Conservation (phyloP, 148 eudicot species). For the Cornus florida region DNA sequence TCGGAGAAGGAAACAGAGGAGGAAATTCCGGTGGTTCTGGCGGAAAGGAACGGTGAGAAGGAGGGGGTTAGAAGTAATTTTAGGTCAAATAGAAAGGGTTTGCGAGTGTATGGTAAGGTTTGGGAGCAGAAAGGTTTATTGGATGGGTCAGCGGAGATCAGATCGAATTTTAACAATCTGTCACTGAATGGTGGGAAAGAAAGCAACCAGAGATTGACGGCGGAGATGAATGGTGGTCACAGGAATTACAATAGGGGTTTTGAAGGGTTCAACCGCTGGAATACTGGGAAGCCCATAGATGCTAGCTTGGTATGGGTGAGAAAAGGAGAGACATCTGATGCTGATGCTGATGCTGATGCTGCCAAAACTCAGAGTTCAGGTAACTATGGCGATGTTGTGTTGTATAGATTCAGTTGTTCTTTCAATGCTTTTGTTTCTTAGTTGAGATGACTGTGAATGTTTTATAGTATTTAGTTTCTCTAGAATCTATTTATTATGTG, state of each 20-base stretch:
- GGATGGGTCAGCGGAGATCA: constrained; percentile 6
- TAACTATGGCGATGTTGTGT: neutral
- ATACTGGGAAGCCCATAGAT: constrained; percentile 3
- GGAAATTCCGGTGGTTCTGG: neutral
- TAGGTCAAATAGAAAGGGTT: neutral
- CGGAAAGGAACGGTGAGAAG: neutral
- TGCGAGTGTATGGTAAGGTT: neutral
- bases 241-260: neutral
- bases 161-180: constrained; percentile 9
- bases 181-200: constrained; percentile 2
- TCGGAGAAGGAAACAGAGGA: neutral
- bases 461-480: neutral
- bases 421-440: neutral
- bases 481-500: too few species aligned
- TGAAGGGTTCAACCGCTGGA: neutral
- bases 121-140: neutral
- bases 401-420: neutral
- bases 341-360: constrained; percentile 10
- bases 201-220: neutral
- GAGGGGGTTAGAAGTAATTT: neutral
- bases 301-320: constrained; percentile 34
- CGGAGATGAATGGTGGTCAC: neutral
- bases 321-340: constrained; percentile 18
- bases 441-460: neutral
- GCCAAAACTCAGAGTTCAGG: constrained; percentile 1